Evolutionary conservation across 306 rosid species (phyloP), one percentile per base, ranked within the genome.

Genomic region (Quillaja saponaria): DNA sequence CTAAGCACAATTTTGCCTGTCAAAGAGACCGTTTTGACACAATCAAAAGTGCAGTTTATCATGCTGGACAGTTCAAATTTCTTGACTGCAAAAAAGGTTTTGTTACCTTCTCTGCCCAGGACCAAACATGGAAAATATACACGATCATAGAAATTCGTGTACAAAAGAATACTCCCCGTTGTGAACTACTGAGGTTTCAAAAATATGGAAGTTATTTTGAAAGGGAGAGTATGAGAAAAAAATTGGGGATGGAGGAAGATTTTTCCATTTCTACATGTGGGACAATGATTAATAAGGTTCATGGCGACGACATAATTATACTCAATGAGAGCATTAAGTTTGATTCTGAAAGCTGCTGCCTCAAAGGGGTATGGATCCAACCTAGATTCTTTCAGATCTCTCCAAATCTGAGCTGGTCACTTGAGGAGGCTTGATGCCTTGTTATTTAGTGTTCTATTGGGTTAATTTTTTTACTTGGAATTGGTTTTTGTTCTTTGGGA

Each of bases 341-440:
- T n/a, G 40, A 37, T 37, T 34, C 57, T 15, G 18, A 10, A 6
- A 15, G 16, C 10, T 17, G n/a, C 21, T 46, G 50, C 8, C 42
- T 49, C 17, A 58, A 65, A 65, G 68, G 63, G 19, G 71, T 73
- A 6, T 73, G 72, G 77, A 47, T 72, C 37, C 58, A 65, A 12
- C 67, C 72, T n/a, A 58, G 55, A 15, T 44, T 66, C 50, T 59
- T 34, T 25, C 73, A 52, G 20, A 9, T 15, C 34, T 35, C 45
- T 34, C 37, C 19, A 15, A 49, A 51, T 45, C 57, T 19, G 44
- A 44, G n/a, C 10, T 73, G 78, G 73, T 17, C 14, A 57, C 14
- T 38, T 57, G n/a, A n/a, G n/a, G 59, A 5, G 28, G 28, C 8
- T 20, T 49, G 21, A 10, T 49, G n/a, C n/a, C n/a, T n/a, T n/a